These are phyloP conservation scores for Trametes polyzona DNA, from an alignment of 1,284 basidiomycete species.

Conservation along the genomic window DNA sequence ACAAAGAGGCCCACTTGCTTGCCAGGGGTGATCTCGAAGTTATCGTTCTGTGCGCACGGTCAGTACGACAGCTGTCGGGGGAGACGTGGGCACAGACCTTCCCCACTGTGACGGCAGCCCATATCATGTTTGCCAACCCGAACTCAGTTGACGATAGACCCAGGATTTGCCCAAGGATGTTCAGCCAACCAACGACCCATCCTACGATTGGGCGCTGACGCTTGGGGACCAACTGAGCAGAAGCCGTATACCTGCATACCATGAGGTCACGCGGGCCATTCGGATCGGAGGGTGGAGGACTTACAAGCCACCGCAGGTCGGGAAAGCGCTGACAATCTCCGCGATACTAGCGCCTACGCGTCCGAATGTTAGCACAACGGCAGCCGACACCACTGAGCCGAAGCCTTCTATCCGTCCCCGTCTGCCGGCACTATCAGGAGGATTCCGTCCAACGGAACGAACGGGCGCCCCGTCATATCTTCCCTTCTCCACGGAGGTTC, in stretches of 20 bases:
- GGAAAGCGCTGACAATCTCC: slow-evolving; percentile 80
- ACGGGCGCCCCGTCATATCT: not conserved
- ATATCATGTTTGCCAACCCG: slow-evolving; percentile 89
- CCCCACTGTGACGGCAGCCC: slow-evolving; percentile 69
- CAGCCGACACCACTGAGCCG: no score
- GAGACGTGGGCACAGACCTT: slow-evolving; percentile 40
- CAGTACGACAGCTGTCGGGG: slow-evolving; percentile 3
- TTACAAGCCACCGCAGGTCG: slow-evolving; percentile 82
- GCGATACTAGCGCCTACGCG: slow-evolving; percentile 67
- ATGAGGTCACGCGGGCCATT: not conserved
- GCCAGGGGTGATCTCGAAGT: slow-evolving; percentile 56
- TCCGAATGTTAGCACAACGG: no score
- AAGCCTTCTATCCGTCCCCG: not conserved
- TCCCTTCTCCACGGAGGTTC: not conserved
- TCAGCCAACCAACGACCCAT: slow-evolving; percentile 87
- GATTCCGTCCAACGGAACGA: not conserved
- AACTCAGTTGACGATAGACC: slow-evolving; percentile 89
- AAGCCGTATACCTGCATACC: slow-evolving; percentile 68
- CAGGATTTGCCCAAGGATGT: slow-evolving; percentile 86
- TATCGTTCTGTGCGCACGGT: slow-evolving; percentile 42
- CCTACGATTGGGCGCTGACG: slow-evolving; percentile 69
- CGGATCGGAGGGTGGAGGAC: slow-evolving; percentile 26
- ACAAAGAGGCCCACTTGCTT: slow-evolving; percentile 79
- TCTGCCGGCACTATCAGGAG: not conserved
- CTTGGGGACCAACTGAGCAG: slow-evolving; percentile 73